Conservation (phyloP, 306 rosid species). For the Fagus sylvatica region DNA sequence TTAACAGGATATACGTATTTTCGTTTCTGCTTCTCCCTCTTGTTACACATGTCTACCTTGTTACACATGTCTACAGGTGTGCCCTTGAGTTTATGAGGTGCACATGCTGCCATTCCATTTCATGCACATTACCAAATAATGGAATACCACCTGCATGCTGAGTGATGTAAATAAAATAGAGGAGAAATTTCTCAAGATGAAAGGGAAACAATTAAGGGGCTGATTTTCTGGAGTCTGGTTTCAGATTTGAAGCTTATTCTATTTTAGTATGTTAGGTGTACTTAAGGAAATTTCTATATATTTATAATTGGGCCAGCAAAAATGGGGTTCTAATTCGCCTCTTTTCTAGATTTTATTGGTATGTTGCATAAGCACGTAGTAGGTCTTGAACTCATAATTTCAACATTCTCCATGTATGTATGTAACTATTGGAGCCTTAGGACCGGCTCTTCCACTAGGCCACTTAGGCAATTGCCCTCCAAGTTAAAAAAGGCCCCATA, state of each 20-base stretch:
- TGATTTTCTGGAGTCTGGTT: not conserved
- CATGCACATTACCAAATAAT: not conserved
- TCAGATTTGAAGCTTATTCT: not conserved
- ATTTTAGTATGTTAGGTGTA: not conserved
- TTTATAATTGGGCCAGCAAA: too few relatives aligned
- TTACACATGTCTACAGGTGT: not conserved
- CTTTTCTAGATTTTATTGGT: too few relatives aligned
- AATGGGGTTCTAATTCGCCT: too few relatives aligned
- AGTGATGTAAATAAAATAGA: not conserved
- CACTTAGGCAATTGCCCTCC: too few relatives aligned
- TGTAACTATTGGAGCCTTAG: too few relatives aligned
- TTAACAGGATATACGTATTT: not conserved
- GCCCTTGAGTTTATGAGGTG: not conserved
- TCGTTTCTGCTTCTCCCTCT: not conserved
- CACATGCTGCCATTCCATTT: not conserved
- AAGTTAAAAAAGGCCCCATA: too few relatives aligned
- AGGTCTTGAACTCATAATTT: too few relatives aligned
- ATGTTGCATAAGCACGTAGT: too few relatives aligned
- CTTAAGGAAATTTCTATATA: not conserved
- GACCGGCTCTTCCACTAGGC: too few relatives aligned
- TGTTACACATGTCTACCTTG: not conserved
- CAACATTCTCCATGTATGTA: too few relatives aligned
- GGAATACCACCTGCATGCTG: not conserved
- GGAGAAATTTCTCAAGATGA: not conserved
- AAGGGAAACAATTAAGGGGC: not conserved